phyloP scores from a whole-genome alignment of 1,284 basidiomycete genomes.

The Cryptococcus wingfieldii region DNA sequence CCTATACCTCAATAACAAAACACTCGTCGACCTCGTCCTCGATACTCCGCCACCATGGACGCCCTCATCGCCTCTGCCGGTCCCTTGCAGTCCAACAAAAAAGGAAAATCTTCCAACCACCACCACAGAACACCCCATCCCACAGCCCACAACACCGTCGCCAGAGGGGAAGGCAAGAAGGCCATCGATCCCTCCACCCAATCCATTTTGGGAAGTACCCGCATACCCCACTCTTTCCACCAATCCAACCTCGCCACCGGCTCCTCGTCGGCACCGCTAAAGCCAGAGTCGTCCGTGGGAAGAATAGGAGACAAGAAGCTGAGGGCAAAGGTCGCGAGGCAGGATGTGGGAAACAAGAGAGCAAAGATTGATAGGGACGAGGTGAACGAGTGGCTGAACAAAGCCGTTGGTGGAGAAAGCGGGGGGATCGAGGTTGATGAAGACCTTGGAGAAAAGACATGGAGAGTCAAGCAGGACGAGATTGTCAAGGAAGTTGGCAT shows the following conservation, averaged over 20 bases:
- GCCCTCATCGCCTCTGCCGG: slow-evolving; percentile 66
- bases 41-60: slow-evolving; percentile 56
- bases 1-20: not conserved
- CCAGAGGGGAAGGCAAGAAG: slow-evolving; percentile 35
- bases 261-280: slow-evolving; percentile 15
- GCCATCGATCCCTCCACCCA: slow-evolving; percentile 57
- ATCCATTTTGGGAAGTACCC: slow-evolving; percentile 54
- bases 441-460: slow-evolving; percentile 65
- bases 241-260: slow-evolving; percentile 30
- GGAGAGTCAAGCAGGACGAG: slow-evolving; percentile 78
- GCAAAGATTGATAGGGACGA: slow-evolving; percentile 40
- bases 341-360: slow-evolving; percentile 51
- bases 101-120: slow-evolving; percentile 11
- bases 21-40: not conserved
- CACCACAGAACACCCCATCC: slow-evolving; percentile 3
- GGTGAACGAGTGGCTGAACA: slow-evolving; percentile 47
- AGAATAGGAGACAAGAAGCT: slow-evolving; percentile 69
- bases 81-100: slow-evolving; percentile 51
- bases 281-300: slow-evolving; percentile 26
- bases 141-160: slow-evolving; percentile 37
- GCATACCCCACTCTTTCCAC: slow-evolving; percentile 40
- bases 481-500: slow-evolving; percentile 66
- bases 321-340: slow-evolving; percentile 61
- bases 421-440: slow-evolving; percentile 48
- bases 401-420: slow-evolving; percentile 30